Conservation (phyloP, 495 filamentous ascomycete species). For the Penicillium angulare region DNA sequence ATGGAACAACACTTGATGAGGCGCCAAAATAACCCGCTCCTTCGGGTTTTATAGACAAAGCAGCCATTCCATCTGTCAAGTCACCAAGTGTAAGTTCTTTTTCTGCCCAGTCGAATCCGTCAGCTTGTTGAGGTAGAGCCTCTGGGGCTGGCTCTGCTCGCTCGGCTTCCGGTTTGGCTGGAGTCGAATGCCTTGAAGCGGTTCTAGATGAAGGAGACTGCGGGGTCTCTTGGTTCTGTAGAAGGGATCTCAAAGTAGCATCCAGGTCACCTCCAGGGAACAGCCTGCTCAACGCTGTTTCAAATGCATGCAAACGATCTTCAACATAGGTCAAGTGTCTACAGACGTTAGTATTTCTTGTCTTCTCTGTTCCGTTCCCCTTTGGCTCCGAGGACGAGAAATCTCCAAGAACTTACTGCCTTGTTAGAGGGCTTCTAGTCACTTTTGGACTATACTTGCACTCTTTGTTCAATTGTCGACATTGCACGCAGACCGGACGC, state of each 20-base stretch:
- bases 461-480: slow-evolving; percentile 43
- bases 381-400: no score
- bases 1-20: slow-evolving; percentile 46
- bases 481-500: slow-evolving; percentile 44
- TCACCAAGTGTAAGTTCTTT: slow-evolving; percentile 44
- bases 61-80: slow-evolving; percentile 52
- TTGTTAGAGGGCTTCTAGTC: slow-evolving; percentile 45
- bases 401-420: slow-evolving; percentile 40
- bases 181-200: slow-evolving; percentile 40
- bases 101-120: slow-evolving; percentile 55
- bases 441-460: slow-evolving; percentile 52
- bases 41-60: slow-evolving; percentile 49
- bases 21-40: slow-evolving; percentile 52
- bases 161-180: slow-evolving; percentile 36
- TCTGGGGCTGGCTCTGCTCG: slow-evolving; percentile 42
- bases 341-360: slow-evolving; percentile 11
- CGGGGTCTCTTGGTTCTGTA: slow-evolving; percentile 40
- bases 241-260: slow-evolving; percentile 41
- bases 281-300: slow-evolving; percentile 43
- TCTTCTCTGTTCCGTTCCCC: no score
- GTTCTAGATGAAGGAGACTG: slow-evolving; percentile 37
- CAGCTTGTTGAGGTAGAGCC: slow-evolving; percentile 47
- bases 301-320: slow-evolving; percentile 45
- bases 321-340: slow-evolving; percentile 52
- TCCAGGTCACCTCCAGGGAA: slow-evolving; percentile 49